Evolutionary conservation across 331 rosid genomes (phyloP), one percentile per base, ranked within the genome.

Genomic region (Malus hybrid): DNA sequence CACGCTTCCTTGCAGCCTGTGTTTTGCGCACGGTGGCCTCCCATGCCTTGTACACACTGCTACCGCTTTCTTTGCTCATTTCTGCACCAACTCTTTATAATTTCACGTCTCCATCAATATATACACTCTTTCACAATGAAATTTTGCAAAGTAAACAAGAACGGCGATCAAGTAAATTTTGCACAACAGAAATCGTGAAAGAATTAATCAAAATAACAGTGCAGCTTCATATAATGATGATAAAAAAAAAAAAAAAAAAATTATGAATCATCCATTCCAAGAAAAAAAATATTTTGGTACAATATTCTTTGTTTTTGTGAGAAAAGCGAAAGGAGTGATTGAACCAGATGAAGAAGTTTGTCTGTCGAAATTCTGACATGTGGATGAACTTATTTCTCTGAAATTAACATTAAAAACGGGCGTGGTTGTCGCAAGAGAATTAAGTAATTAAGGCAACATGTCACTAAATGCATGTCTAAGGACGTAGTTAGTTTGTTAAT

Each of bases 11-110:
- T 0, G 97, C 96, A 6, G 93, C 94, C 7, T 87, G 91, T 1
- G 96, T 93, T 71, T 72, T 90, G 44, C 93, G 89, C 50, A 93
- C 69, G 2, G 98, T 93, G 24, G 93, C 93, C 72, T 93, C 97
- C 97, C 96, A 91, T 76, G 93, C 97, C 91, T 88, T 93, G 60
- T 86, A 33, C 52, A 88, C 94, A 18, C 89, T 84, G 12, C 89
- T 84, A n/a, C 93, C 83, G 24, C 85, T 84, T 0, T 89, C 96
- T 83, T 69, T 85, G 62, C 87, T 89, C 94, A 91, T 93, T 81
- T 67, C 75, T 62, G 63, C 31, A 64, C 15, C 19, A 72, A 22
- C 20, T 66, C 28, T 7, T 39, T 55, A 7, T 57, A 15, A 6
- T 67, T 64, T 71, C 73, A 77, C 79, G 20, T 64, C 50, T 71